Percentiles rank a stretch among this genome's conserved stretches.
Evolutionary conservation across 768 basidiomycete species (phyloP).

Genomic region (Serendipita sp.): DNA sequence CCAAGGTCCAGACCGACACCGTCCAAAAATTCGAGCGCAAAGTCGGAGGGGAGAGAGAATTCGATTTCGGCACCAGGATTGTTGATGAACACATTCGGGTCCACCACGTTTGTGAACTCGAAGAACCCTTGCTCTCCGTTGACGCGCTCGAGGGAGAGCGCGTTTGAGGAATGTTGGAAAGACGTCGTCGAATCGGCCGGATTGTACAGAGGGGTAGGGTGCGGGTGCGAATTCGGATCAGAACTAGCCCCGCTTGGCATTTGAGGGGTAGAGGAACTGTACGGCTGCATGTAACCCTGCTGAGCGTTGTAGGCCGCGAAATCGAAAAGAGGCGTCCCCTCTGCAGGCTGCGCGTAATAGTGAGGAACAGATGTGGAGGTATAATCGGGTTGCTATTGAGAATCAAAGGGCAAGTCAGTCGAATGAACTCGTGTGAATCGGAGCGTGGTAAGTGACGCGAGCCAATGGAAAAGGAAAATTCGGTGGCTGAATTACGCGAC

Average conservation of each 20-base stretch:
- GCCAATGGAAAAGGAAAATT: neutral
- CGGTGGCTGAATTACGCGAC: neutral
- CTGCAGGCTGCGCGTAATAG: neutral
- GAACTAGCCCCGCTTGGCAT: neutral
- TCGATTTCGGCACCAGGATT: neutral
- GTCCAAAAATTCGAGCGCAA: neutral
- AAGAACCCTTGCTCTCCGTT: neutral
- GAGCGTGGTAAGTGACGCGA: neutral
- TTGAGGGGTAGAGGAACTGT: neutral
- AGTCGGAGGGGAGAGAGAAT: neutral
- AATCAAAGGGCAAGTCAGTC: neutral
- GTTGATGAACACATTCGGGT: neutral
- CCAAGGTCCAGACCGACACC: neutral
- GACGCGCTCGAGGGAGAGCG: neutral
- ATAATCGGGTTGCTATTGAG: neutral
- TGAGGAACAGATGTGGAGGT: neutral
- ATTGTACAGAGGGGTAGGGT: neutral
- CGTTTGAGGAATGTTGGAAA: neutral
- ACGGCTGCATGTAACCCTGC: neutral
- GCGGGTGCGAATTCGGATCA: slow-evolving; percentile 1
- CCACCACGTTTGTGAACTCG: neutral
- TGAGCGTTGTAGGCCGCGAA: neutral
- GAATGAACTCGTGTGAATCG: neutral
- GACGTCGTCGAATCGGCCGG: neutral
- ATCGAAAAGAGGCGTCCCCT: neutral